Base-by-base conservation (phyloP, 2,329 filamentous ascomycete species). In the Penicillium brevicompactum region DNA sequence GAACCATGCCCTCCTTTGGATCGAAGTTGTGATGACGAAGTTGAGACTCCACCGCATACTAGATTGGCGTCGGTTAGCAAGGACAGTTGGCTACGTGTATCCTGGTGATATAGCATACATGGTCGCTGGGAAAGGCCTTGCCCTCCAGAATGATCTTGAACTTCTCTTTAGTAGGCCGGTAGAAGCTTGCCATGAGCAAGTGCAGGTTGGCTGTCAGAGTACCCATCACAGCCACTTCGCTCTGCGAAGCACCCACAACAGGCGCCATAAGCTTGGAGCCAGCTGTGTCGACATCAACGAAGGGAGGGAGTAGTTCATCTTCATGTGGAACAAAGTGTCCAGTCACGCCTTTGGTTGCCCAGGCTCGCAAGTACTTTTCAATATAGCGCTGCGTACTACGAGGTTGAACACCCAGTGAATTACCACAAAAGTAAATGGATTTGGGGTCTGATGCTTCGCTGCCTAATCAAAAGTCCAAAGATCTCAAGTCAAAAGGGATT, bases 121-220 rank as follows among this genome's bases (percentile, higher is more conserved):
- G 88, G 68, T 96, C 92, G 71, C 89, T 92, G 0, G 92, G 92
- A 64, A 96, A 96, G 0, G 92, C 91, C 69, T 92, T 92, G 74
- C 89, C 90, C 73, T 96, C 91, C n/a, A 93, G 81, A 49, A 95
- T 88, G 59, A 96, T 88, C 77, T 93, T 94, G 76, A 88, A 88
- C 38, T 75, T 81, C 68, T 82, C 77, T 45, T 77, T 74, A 0
- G 81, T 88, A 0, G 91, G 91, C 50, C 78, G 80, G 76, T 93
- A 96, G 76, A 96, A 95, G 74, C 88, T 90, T 7, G 89, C 87
- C 87, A 96, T 86, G 67, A 94, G 78, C 14, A 95, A 74, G 71
- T 96, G 91, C 56, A 96, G 71, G 71, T 95, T 95, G 21, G 82
- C 85, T 2, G 90, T 96, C 66, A 96, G 75, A 0, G 89, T 92